Evolutionary conservation across 805 yeast genomes (phyloP).

Genomic region (Nakazawaea pomicola): DNA sequence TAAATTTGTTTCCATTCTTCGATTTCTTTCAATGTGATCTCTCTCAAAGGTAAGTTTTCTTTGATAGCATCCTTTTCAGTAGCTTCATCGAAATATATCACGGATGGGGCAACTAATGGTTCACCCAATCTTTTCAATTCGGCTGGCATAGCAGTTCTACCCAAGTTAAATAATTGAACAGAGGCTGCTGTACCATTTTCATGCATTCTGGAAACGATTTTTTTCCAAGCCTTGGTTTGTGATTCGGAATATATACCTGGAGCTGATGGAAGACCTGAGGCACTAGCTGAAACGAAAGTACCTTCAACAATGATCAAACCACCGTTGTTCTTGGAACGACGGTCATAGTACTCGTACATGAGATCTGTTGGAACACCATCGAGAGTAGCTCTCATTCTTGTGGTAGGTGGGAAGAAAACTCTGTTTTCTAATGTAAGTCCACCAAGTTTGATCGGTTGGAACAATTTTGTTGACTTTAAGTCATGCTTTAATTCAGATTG

Average conservation of each 20-base stretch:
- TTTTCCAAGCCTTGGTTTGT: slow-evolving; percentile 34
- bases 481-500: slow-evolving; percentile 4
- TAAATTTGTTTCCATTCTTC: slow-evolving; percentile 12
- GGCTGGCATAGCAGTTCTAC: slow-evolving; percentile 23
- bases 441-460: slow-evolving; percentile 43
- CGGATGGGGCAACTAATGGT: slow-evolving; percentile 39
- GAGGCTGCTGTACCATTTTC: slow-evolving; percentile 35
- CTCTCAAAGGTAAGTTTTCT: slow-evolving; percentile 19
- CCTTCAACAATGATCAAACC: slow-evolving; percentile 35
- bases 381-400: slow-evolving; percentile 17
- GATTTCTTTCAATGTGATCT: slow-evolving; percentile 16
- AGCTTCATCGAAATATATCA: slow-evolving; percentile 22
- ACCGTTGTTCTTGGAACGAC: slow-evolving; percentile 44
- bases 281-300: slow-evolving; percentile 7
- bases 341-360: slow-evolving; percentile 42
- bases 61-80: slow-evolving; percentile 11
- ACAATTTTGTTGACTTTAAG: slow-evolving; percentile 19
- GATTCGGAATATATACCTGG: slow-evolving; percentile 43
- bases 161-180: slow-evolving; percentile 43
- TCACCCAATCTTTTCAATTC: slow-evolving; percentile 33
- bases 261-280: slow-evolving; percentile 26
- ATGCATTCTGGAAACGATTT: slow-evolving; percentile 39
- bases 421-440: slow-evolving; percentile 32
- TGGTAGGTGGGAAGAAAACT: slow-evolving; percentile 18
- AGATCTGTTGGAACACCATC: slow-evolving; percentile 36